Percentiles rank a stretch among this genome's conserved stretches.
phyloP scores from a whole-genome alignment of 1,284 basidiomycete species.

The Ustilago curta region DNA sequence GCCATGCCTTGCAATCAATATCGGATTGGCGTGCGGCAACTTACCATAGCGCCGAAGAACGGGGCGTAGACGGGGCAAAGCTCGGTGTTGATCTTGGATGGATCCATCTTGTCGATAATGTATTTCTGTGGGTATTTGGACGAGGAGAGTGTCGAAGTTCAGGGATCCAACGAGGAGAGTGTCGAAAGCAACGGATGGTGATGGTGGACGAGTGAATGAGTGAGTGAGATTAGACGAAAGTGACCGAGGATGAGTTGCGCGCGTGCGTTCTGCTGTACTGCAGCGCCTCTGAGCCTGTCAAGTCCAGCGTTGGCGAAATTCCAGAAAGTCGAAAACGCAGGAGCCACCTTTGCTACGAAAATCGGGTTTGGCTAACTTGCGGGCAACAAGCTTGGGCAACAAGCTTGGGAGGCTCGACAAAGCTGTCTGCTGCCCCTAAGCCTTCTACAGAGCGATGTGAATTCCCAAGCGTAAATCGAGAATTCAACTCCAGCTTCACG shows the following conservation, averaged over 20 bases:
- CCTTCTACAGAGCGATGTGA: background rate
- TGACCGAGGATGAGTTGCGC: constrained; percentile 7
- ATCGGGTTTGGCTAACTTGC: constrained; percentile 16
- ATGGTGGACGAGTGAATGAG: constrained; percentile 19
- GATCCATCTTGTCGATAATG: constrained; percentile 50
- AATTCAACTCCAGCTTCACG: constrained; percentile 10
- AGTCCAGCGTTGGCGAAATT: constrained; percentile 16
- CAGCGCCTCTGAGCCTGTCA: too few species aligned
- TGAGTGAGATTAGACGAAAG: background rate
- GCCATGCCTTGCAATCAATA: background rate
- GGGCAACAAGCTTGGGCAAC: too few species aligned
- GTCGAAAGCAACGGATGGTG: background rate
- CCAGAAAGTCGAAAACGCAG: constrained; percentile 22
- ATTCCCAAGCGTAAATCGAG: constrained; percentile 27
- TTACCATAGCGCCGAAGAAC: constrained; percentile 95
- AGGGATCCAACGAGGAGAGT: constrained; percentile 12
- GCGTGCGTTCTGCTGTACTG: constrained; percentile 19
- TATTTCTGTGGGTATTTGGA: background rate
- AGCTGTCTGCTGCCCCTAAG: constrained; percentile 32
- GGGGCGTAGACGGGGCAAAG: constrained; percentile 75
- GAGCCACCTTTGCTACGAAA: constrained; percentile 29
- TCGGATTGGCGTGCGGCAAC: constrained; percentile 62
- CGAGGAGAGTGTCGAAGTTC: constrained; percentile 4
- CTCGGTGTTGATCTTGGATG: constrained; percentile 63
- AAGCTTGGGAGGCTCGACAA: too few species aligned